A percentile compares a stretch with the other conserved stretches of the same genome.
Conservation (phyloP, 768 basidiomycete genomes). For the Boletellus sp. region DNA sequence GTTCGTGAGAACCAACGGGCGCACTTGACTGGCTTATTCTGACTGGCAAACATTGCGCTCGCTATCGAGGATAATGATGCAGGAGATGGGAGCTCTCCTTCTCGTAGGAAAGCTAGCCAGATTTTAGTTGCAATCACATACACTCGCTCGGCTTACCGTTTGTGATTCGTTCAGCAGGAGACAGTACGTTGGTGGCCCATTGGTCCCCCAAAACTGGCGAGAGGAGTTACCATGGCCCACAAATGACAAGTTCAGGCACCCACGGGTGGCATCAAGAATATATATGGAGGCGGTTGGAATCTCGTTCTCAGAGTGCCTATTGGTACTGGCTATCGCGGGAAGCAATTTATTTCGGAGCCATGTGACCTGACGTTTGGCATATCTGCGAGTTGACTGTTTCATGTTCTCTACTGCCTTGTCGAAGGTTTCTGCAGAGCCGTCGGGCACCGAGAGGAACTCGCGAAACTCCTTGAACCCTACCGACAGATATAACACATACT, state of each 20-base stretch:
- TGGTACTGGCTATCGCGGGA: constrained; percentile 58
- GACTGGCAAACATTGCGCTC: constrained; percentile 45
- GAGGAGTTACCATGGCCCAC: not conserved
- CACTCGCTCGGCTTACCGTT: constrained; percentile 37
- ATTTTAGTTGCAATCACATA: not conserved
- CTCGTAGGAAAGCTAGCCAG: constrained; percentile 48
- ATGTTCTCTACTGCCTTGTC: constrained; percentile 64
- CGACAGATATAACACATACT: constrained; percentile 5
- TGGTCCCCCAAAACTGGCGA: constrained; percentile 45
- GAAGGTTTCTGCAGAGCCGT: constrained; percentile 42
- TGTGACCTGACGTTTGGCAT: constrained; percentile 85
- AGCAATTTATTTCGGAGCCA: constrained; percentile 92
- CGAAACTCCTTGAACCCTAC: constrained; percentile 92
- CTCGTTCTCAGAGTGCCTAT: constrained; percentile 30
- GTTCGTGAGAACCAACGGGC: constrained; percentile 14
- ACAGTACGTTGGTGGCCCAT: constrained; percentile 57
- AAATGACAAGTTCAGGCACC: constrained; percentile 11
- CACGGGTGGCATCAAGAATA: constrained; percentile 68
- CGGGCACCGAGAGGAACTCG: constrained; percentile 49
- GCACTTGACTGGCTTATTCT: constrained; percentile 45
- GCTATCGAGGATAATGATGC: constrained; percentile 52
- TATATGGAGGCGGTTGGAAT: constrained; percentile 41
- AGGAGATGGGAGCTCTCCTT: constrained; percentile 52
- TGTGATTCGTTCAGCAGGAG: constrained; percentile 46
- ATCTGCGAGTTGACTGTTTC: constrained; percentile 85